These are phyloP conservation scores for Neurospora terricola DNA, from an alignment of 495 filamentous ascomycete species.

Conservation along the genomic window DNA sequence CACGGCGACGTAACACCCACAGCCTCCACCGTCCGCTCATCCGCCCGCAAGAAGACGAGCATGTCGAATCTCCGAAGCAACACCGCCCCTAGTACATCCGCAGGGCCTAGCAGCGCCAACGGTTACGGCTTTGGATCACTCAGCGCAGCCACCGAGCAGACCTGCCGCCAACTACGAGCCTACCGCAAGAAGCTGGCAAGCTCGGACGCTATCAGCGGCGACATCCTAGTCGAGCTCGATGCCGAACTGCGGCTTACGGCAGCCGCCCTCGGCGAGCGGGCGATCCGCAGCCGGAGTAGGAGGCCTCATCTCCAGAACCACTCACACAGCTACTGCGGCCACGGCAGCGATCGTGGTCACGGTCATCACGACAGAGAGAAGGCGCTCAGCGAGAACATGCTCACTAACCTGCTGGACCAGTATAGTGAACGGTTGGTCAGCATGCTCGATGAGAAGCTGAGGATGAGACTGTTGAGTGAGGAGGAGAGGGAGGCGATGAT, in stretches of 20 bases:
- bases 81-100: neutral
- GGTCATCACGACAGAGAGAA: constrained; percentile 13
- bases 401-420: constrained; percentile 57
- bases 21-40: neutral
- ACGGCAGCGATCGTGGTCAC: neutral
- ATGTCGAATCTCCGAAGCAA: constrained; percentile 4
- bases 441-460: constrained; percentile 62
- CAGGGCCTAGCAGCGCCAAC: neutral
- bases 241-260: constrained; percentile 69
- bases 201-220: constrained; percentile 50
- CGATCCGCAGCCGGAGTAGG: constrained; percentile 30
- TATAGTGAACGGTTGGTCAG: constrained; percentile 60
- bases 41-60: constrained; percentile 22
- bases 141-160: constrained; percentile 66
- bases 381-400: constrained; percentile 45
- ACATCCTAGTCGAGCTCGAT: constrained; percentile 63
- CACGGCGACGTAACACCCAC: constrained; percentile 27
- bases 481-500: constrained; percentile 12
- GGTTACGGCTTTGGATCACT: constrained; percentile 51
- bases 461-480: constrained; percentile 25
- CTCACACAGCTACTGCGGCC: neutral
- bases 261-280: constrained; percentile 54
- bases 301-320: neutral
- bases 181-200: constrained; percentile 75
- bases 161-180: constrained; percentile 65